Conservation (phyloP, 106 monocot genomes). For the Agapanthus africanus region DNA sequence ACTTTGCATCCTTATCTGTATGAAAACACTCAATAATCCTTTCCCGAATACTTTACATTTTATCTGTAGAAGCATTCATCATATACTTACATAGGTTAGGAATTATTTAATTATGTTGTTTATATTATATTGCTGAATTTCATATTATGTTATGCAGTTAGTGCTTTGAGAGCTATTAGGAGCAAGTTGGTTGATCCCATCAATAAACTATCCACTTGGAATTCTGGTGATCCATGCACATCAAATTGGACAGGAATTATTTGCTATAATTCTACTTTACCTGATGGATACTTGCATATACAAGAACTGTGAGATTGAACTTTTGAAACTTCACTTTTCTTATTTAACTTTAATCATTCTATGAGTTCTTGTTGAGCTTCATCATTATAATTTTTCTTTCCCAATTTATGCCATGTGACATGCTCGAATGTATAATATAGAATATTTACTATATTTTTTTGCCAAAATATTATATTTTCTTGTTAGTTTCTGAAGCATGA, state of each 20-base stretch:
- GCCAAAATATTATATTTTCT: no score
- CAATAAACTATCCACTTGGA: constrained; percentile 43
- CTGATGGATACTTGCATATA: constrained; percentile 77
- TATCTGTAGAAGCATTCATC: neutral
- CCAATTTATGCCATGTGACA: constrained; percentile 4
- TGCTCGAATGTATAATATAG: neutral
- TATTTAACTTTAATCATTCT: neutral
- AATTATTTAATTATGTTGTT: neutral
- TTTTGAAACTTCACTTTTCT: neutral
- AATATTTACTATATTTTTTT: neutral
- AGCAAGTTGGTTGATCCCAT: constrained; percentile 45
- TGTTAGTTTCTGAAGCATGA: neutral
- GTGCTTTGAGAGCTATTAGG: constrained; percentile 41
- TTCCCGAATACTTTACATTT: no score
- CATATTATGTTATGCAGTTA: constrained; percentile 37
- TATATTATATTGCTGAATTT: neutral
- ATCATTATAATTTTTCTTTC: neutral
- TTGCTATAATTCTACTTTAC: constrained; percentile 56
- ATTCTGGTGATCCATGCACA: constrained; percentile 66
- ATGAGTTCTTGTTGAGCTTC: neutral
- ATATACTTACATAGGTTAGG: neutral
- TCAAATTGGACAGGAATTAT: constrained; percentile 68
- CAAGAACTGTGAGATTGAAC: constrained; percentile 52
- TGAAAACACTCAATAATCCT: no score
- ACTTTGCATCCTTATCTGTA: no score